A percentile compares a stretch with the other conserved stretches of the same genome.
Evolutionary conservation across 1,139 yeast species (phyloP).

Genomic region (Pneumocystis canis): DNA sequence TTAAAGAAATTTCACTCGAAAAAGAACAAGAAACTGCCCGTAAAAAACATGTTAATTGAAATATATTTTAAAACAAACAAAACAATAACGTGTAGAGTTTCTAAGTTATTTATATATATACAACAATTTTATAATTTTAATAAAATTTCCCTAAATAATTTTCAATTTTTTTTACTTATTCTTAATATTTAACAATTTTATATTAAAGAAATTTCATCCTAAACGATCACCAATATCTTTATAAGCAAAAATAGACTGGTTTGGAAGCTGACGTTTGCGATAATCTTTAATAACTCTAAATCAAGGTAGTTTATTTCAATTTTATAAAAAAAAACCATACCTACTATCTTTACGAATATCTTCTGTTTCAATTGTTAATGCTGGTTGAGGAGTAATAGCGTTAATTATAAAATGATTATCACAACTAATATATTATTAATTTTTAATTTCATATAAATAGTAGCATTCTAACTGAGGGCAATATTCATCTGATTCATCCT

Average conservation of each 20-base stretch:
- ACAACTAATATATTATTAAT: constrained; percentile 15
- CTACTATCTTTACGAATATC: constrained; percentile 10
- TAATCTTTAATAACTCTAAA: not conserved
- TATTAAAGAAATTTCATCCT: not conserved
- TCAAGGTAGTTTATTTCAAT: not conserved
- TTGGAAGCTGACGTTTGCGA: not conserved
- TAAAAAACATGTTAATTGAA: constrained; percentile 32
- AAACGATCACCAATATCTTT: not conserved
- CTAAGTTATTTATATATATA: not conserved
- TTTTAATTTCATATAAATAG: not conserved
- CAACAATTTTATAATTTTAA: not conserved
- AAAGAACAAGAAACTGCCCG: constrained; percentile 81
- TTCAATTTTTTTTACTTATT: not conserved
- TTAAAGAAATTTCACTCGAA: constrained; percentile 76
- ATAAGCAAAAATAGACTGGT: not conserved
- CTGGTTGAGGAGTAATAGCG: constrained; percentile 17
- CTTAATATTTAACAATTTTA: not conserved
- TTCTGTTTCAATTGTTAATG: constrained; percentile 9
- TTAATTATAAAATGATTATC: constrained; percentile 27
- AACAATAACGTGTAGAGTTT: not conserved
- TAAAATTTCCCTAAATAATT: not conserved
- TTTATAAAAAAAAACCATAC: not conserved
- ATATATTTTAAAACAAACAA: not conserved
- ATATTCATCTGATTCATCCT: constrained; percentile 26
- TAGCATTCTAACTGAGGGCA: constrained; percentile 22